Percentiles rank a stretch among this genome's conserved stretches.
Evolutionary conservation across 164 flowering plant genomes (phyloP).

Genomic region (Vitis rotundifolia): DNA sequence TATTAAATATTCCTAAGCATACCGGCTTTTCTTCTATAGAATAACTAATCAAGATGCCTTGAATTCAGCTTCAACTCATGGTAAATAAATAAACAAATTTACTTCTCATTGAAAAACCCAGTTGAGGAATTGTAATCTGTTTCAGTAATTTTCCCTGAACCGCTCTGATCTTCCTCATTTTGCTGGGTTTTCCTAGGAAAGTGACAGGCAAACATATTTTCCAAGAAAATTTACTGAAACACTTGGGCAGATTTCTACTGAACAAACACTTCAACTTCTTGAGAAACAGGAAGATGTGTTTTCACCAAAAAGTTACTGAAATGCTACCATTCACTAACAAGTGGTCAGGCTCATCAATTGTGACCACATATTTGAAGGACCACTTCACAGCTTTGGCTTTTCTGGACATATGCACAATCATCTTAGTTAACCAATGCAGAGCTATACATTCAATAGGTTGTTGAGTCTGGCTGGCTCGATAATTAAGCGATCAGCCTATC

Average conservation of each 20-base stretch:
- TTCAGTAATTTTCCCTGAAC: too few relatives aligned
- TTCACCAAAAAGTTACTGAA: not conserved
- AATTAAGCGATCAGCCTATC: conserved; percentile 8
- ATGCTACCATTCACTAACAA: conserved; percentile 12
- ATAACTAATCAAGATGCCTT: conserved; percentile 16
- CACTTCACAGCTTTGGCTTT: conserved; percentile 18
- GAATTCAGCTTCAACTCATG: not conserved
- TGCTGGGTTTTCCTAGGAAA: too few relatives aligned
- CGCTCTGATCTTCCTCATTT: too few relatives aligned
- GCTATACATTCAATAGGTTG: not conserved
- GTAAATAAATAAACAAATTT: not conserved
- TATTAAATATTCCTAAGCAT: not conserved
- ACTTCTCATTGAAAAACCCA: not conserved
- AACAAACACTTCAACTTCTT: too few relatives aligned
- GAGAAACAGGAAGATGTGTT: too few relatives aligned
- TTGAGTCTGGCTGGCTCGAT: conserved; percentile 9
- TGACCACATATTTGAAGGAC: conserved; percentile 33
- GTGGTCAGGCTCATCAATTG: conserved; percentile 23
- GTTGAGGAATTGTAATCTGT: not conserved
- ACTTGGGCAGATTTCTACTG: not conserved
- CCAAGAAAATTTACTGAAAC: not conserved
- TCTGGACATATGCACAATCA: not conserved
- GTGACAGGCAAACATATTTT: too few relatives aligned
- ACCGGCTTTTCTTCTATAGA: conserved; percentile 4
- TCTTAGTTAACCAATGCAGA: not conserved